Percentiles rank a stretch among this genome's conserved stretches.
Conservation (phyloP, 116 monocot genomes). For the Trichopus zeylanicus region DNA sequence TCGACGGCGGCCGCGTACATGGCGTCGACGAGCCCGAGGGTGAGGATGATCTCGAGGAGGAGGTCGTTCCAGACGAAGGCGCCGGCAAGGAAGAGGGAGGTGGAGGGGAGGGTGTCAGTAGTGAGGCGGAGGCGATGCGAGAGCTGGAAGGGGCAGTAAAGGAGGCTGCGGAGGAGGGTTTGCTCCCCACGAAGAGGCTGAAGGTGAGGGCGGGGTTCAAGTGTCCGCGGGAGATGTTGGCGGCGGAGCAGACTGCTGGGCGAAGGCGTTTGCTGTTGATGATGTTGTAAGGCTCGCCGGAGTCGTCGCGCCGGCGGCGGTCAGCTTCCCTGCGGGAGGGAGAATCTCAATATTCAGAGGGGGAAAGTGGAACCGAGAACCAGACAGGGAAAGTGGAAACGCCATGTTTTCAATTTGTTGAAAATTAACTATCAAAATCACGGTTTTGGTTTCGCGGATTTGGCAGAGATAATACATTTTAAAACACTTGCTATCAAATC, state of each 20-base stretch:
- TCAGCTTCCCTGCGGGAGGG: constrained; percentile 42
- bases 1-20: constrained; percentile 80
- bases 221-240: constrained; percentile 77
- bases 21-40: constrained; percentile 80
- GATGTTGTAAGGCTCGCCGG: constrained; percentile 57
- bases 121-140: constrained; percentile 41
- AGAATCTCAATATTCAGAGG: background rate
- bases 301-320: constrained; percentile 21
- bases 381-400: too few relatives aligned
- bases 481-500: too few relatives aligned
- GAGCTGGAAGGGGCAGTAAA: constrained; percentile 49
- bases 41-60: constrained; percentile 69
- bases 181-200: constrained; percentile 74
- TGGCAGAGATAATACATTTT: too few relatives aligned
- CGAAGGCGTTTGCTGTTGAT: constrained; percentile 35
- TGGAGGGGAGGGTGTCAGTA: constrained; percentile 40
- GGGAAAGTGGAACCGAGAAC: background rate
- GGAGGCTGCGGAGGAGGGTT: constrained; percentile 73
- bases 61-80: constrained; percentile 33
- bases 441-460: too few relatives aligned
- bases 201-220: constrained; percentile 50
- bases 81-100: constrained; percentile 48
- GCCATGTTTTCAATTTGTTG: too few relatives aligned
- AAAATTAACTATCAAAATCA: too few relatives aligned
- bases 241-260: constrained; percentile 46